Base-by-base conservation (phyloP, 768 basidiomycete species). In the Rhizopogon salebrosus region DNA sequence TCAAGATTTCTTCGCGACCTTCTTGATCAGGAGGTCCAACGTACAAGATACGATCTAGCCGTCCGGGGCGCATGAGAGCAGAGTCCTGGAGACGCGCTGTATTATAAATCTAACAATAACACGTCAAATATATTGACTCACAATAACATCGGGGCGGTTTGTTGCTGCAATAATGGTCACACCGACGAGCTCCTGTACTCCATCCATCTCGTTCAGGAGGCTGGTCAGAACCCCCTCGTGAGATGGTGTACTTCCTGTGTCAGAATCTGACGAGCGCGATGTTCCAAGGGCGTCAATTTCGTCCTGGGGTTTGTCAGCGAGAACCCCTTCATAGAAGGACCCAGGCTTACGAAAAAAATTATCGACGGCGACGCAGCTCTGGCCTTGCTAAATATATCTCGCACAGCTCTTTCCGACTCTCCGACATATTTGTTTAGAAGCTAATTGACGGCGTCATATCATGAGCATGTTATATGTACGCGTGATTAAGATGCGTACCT, bases 141-240 rank as follows among this genome's bases (percentile, higher is more conserved):
- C 88, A 39, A 97, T 84, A n/a, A 84, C 83, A 55, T 97, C 94
- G 7, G 97, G 97, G 52, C 95, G 73, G 65, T 99, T 98, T 11
- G 97, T 99, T 0, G 97, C 97, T 1, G 93, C 97, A 9, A 99
- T 82, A 31, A 98, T 82, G 0, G 92, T 95, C n/a, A 99, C 97
- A 0, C 95, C 94, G 16, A 88, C 75, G 18, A 98, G 75, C 69
- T 95, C 93, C 69, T 98, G 92, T 0, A 98, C 89, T 18, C 97
- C 97, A 63, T 98, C 97, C 93, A 98, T 98, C 65, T 99, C 97
- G 64, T 95, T 98, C 52, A 99, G 67, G 11, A 99, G 75, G 55
- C 85, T 95, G 1, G 95, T 95, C 7, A 99, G 77, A 11, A 98
- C 92, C 7, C 97, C 94, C 59, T 92, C 88, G 60, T 93, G 88